Evolutionary conservation across 805 yeast species (phyloP), one percentile per base, ranked within the genome.

Genomic region (Saccharomycopsis lassenensis): DNA sequence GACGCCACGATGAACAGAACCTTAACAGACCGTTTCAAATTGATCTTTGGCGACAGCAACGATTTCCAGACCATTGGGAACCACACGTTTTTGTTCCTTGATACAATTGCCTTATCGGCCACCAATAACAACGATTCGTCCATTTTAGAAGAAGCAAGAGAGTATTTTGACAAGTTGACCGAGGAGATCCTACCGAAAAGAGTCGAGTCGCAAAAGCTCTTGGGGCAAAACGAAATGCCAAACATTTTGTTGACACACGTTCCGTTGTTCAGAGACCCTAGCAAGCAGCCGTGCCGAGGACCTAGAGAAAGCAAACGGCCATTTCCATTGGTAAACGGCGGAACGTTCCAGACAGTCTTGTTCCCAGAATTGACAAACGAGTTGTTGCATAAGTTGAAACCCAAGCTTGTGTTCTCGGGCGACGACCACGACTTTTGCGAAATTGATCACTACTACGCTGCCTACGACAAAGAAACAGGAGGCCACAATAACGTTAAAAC

Each of bases 381-480:
- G 15, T 64, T 91, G 4, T 56, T 91, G 30, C 48, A 63, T 5
- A 60, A 57, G 7, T 54, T 89, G 1, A 58, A 67, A 31, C 99
- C 99, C 0, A 63, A 63, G 11, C 55, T 77, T 7, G 65, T 82
- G 3, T 83, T 86, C 51, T 74, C 93, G 4, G 99, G 98, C 1
- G 99, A 91, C 55, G 98, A 91, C 54, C 99, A 91, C 59, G 98
- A 91, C 55, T 86, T 84, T 48, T 91, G 99, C 55, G 84, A 81
- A 46, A 67, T 79, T 21, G 58, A 59, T 15, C 96, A 89, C 52
- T 39, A 47, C 4, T 59, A 51, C 44, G 29, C 26, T 5, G 37
- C 46, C 21, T 33, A 34, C 15, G 15, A 28, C 10, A 18, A 19
- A 14, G 26, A 27, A 8, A 22, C 31, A 14, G 29, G 24, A 5